Conservation (phyloP, 306 rosid genomes). For the Dalbergia cultrata region DNA sequence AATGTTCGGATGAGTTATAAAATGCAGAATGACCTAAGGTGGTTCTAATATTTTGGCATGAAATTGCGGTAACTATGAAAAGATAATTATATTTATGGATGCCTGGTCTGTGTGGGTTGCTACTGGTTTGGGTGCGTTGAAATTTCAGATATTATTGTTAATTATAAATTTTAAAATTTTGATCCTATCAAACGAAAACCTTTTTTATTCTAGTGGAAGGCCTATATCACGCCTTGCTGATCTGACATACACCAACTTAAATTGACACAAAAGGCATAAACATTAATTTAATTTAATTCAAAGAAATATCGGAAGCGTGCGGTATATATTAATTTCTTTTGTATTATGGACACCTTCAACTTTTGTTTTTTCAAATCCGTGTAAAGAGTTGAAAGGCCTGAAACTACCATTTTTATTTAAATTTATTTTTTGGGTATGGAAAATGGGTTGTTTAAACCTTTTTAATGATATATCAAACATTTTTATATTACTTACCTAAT, state of each 20-base stretch:
- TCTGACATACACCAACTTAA: slow-evolving; percentile 6
- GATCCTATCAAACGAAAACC: background rate
- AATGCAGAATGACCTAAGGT: background rate
- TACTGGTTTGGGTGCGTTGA: background rate
- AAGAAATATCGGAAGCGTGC: background rate
- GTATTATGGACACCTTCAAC: too few relatives aligned
- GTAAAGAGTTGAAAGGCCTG: too few relatives aligned
- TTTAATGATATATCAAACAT: too few relatives aligned
- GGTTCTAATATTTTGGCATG: background rate
- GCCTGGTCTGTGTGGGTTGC: background rate
- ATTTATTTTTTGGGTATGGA: too few relatives aligned
- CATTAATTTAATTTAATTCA: slow-evolving; percentile 33
- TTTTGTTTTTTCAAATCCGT: too few relatives aligned
- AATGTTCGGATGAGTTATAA: background rate
- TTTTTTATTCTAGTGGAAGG: slow-evolving; percentile 5
- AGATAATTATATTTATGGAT: background rate
- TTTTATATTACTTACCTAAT: too few relatives aligned
- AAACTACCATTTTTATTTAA: too few relatives aligned
- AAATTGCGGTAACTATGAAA: background rate
- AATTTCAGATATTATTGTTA: background rate
- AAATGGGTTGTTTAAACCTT: too few relatives aligned
- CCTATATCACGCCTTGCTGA: slow-evolving; percentile 38
- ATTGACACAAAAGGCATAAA: background rate
- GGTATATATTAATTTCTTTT: background rate
- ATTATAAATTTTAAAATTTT: background rate